Conservation (phyloP, 352 stramenopile species). For the Phytophthora tubulina region DNA sequence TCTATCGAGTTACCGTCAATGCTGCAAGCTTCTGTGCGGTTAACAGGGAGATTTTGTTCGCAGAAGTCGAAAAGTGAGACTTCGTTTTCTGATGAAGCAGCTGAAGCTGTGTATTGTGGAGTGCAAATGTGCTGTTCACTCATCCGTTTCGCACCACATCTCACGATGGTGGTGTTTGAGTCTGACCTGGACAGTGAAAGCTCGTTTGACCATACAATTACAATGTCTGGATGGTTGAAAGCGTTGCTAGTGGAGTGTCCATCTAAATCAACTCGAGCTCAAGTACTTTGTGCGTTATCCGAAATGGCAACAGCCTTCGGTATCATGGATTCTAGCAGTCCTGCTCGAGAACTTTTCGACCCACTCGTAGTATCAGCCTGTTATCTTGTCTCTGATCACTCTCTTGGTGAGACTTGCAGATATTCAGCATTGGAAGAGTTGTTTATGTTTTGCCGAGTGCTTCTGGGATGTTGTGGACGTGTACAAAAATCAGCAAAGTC, state of each 20-base stretch:
- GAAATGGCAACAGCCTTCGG: constrained; percentile 32
- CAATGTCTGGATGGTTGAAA: constrained; percentile 32
- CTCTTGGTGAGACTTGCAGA: background rate
- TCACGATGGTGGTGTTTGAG: constrained; percentile 22
- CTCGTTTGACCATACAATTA: background rate
- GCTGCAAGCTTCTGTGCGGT: constrained; percentile 20
- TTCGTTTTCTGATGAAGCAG: constrained; percentile 37
- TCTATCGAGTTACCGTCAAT: constrained; percentile 36
- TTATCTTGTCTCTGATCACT: constrained; percentile 22
- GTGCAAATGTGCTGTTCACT: constrained; percentile 42
- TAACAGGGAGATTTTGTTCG: constrained; percentile 20
- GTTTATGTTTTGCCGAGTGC: constrained; percentile 33
- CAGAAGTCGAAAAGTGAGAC: background rate
- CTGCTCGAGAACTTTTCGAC: constrained; percentile 31
- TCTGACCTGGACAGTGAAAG: background rate
- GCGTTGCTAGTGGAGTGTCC: constrained; percentile 41
- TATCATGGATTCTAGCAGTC: constrained; percentile 12
- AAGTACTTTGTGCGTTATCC: constrained; percentile 29
- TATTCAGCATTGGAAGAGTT: constrained; percentile 31
- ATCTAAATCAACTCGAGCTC: constrained; percentile 28
- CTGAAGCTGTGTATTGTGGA: constrained; percentile 33
- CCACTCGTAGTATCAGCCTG: constrained; percentile 37
- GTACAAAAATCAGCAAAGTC: background rate
- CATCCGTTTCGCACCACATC: constrained; percentile 27
- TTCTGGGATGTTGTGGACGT: constrained; percentile 19